Evolutionary conservation across 208 protist species (phyloP).

Genomic region (Kentomonas sorsogonicus): DNA sequence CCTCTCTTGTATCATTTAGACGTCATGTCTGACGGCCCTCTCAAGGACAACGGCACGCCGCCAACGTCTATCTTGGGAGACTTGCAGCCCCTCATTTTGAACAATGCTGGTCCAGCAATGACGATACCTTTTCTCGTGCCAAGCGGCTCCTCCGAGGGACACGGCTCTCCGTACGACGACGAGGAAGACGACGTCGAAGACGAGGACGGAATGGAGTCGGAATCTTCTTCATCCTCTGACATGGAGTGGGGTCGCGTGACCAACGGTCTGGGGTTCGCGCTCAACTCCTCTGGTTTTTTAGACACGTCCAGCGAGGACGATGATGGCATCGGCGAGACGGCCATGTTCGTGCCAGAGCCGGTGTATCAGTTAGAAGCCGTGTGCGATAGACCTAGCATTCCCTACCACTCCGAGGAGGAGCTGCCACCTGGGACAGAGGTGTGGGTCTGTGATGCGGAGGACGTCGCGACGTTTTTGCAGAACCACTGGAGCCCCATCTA

Average conservation of each 20-base stretch:
- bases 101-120: too few species aligned
- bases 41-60: too few species aligned
- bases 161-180: too few species aligned
- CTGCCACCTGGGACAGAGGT: slow-evolving; percentile 43
- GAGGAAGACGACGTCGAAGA: background rate
- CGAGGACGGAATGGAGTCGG: background rate
- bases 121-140: too few species aligned
- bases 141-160: too few species aligned
- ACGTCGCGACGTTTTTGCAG: slow-evolving; percentile 62
- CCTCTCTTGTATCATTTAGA: too few species aligned
- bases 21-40: too few species aligned
- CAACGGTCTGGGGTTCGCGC: slow-evolving; percentile 5
- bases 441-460: slow-evolving; percentile 80
- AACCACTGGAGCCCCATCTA: slow-evolving; percentile 55
- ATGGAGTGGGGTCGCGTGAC: slow-evolving; percentile 36
- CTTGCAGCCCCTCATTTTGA: too few species aligned
- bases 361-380: slow-evolving; percentile 34
- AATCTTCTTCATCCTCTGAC: slow-evolving; percentile 16
- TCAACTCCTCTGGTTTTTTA: background rate
- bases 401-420: slow-evolving; percentile 28
- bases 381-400: slow-evolving; percentile 38
- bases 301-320: background rate
- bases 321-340: slow-evolving; percentile 16
- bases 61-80: too few species aligned
- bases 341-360: slow-evolving; percentile 62